Conservation (phyloP, 306 rosid species). For the Sesbania bispinosa region DNA sequence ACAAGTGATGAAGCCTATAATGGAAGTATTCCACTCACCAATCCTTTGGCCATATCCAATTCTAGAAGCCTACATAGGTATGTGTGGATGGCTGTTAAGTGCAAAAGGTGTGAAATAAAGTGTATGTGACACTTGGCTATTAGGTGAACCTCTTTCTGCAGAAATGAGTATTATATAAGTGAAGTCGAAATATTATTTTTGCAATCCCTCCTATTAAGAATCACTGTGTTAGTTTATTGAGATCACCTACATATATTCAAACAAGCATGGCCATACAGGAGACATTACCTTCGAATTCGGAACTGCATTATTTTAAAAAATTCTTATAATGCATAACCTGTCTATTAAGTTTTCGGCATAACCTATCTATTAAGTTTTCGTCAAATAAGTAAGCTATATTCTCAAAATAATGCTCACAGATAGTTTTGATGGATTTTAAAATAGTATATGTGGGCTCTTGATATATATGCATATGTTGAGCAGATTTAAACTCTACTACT, state of each 20-base stretch:
- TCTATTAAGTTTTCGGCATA: too few relatives aligned
- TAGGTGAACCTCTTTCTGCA: neutral
- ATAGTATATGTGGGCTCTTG: neutral
- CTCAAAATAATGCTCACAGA: neutral
- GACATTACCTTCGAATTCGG: neutral
- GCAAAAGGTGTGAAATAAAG: neutral
- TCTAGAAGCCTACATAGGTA: neutral
- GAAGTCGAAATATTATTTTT: neutral
- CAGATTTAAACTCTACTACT: neutral
- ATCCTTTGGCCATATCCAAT: neutral
- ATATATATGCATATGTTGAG: neutral
- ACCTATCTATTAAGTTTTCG: neutral
- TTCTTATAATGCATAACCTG: neutral
- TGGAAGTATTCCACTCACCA: neutral
- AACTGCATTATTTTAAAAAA: neutral
- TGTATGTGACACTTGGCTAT: neutral
- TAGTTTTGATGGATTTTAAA: neutral
- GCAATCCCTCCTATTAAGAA: neutral
- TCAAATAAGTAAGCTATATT: neutral
- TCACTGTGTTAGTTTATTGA: neutral
- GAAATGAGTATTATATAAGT: neutral
- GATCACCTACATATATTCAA: too few relatives aligned
- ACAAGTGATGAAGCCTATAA: conserved; percentile 9
- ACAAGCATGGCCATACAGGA: too few relatives aligned
- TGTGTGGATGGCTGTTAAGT: neutral